Conservation (phyloP, 257 asterid species). For the Nicotiana attenuata region DNA sequence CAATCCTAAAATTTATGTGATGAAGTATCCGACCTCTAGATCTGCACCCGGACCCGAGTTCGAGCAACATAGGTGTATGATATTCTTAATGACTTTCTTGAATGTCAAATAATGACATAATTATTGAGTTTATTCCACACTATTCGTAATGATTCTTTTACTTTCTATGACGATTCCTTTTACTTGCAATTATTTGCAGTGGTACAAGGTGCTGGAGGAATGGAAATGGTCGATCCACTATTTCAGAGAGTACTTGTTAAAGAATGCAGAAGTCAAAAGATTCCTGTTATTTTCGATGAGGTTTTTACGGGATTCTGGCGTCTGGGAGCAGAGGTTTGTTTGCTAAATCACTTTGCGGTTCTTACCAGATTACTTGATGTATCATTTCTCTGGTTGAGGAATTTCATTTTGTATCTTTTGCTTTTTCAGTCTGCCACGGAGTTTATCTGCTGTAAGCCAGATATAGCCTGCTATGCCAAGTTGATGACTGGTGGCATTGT, state of each 20-base stretch:
- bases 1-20: no score
- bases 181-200: constrained; percentile 40
- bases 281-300: constrained; percentile 94
- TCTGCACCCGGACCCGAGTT: no score
- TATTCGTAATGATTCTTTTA: neutral
- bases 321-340: constrained; percentile 83
- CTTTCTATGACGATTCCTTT: neutral
- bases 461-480: constrained; percentile 90
- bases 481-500: constrained; percentile 96
- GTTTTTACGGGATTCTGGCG: constrained; percentile 99
- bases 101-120: neutral
- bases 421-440: constrained; percentile 80
- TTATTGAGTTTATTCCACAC: neutral
- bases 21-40: no score
- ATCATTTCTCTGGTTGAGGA: neutral
- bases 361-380: constrained; percentile 2
- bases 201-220: constrained; percentile 94
- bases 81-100: neutral
- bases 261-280: constrained; percentile 66
- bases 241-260: constrained; percentile 81
- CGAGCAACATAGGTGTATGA: neutral
- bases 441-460: constrained; percentile 78
- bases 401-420: constrained; percentile 1
- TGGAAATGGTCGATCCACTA: constrained; percentile 92
- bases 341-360: neutral